These are phyloP conservation scores for Backusella psychrophila DNA, from an alignment of 192 early-diverging fungal genomes.

Conservation along the genomic window DNA sequence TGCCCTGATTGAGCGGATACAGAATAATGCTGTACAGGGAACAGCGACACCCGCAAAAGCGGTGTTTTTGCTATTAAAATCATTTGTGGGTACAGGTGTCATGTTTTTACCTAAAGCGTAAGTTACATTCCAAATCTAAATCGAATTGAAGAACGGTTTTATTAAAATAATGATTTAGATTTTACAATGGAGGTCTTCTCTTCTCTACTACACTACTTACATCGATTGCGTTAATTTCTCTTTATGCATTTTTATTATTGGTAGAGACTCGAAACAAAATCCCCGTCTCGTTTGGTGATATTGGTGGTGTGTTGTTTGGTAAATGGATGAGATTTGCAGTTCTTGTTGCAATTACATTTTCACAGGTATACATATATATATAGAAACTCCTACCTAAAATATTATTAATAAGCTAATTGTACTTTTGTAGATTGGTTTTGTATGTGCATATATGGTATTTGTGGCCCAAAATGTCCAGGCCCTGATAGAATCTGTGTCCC, in stretches of 20 bases:
- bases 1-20: conserved; percentile 39
- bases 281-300: conserved; percentile 74
- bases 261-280: conserved; percentile 65
- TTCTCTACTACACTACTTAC: conserved; percentile 67
- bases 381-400: background rate
- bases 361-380: conserved; percentile 51
- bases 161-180: conserved; percentile 36
- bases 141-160: too few relatives aligned
- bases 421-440: conserved; percentile 50
- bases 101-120: conserved; percentile 68
- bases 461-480: conserved; percentile 56
- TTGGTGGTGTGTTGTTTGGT: conserved; percentile 59
- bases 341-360: conserved; percentile 67
- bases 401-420: conserved; percentile 3
- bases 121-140: conserved; percentile 12
- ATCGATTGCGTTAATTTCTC: conserved; percentile 63
- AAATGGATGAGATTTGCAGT: conserved; percentile 63
- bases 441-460: conserved; percentile 65
- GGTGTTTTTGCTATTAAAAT: conserved; percentile 75
- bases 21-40: conserved; percentile 40
- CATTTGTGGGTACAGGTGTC: conserved; percentile 77
- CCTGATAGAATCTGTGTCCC: conserved; percentile 28
- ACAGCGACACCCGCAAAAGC: conserved; percentile 70
- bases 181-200: conserved; percentile 73
- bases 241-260: conserved; percentile 69